Base-by-base conservation (phyloP, 176 grass and related monocot species). In the Oropetium thomaeum region DNA sequence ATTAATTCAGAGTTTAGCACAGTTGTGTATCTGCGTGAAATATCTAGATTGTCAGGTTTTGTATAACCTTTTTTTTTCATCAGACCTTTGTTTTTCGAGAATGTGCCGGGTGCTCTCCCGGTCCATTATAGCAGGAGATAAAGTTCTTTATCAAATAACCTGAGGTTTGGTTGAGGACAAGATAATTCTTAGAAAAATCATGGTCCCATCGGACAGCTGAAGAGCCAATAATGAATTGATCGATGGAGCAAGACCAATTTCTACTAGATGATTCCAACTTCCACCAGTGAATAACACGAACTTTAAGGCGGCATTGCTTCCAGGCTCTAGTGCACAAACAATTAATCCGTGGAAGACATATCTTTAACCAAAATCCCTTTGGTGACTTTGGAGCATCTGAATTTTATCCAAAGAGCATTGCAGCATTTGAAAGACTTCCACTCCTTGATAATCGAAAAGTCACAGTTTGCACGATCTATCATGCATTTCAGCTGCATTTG, bases 201-300 rank as follows among this genome's bases (percentile, higher is more conserved):
- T 5, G 54, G 30, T 34, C 11, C 73, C 62, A 14, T 45, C n/a
- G 75, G 22, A 79, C 42, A 26, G 34, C 5, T n/a, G 17, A 47
- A 58, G 37, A 49, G 52, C 44, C 30, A 19, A 65, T 57, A 65
- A 11, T 63, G 29, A 34, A 4, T 41, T 44, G 10, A 34, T n/a
- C n/a, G n/a, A n/a, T n/a, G 31, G 34, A 54, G 38, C 39, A 51
- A 35, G 61, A 28, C 27, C 66, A 57, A 45, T 63, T 55, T 78
- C 41, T 44, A 44, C 58, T 65, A 1, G 22, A 35, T 60, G 40
- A 55, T 9, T 48, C 1, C 4, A 67, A n/a, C n/a, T n/a, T n/a
- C 30, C 15, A 47, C n/a, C n/a, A n/a, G n/a, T n/a, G 52, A 75
- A 83, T 48, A 47, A 68, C 28, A 34, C 51, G 42, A 83, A 30